These are phyloP conservation scores for Cercophora sp. DNA, from an alignment of 495 filamentous ascomycete species.

Conservation along the genomic window DNA sequence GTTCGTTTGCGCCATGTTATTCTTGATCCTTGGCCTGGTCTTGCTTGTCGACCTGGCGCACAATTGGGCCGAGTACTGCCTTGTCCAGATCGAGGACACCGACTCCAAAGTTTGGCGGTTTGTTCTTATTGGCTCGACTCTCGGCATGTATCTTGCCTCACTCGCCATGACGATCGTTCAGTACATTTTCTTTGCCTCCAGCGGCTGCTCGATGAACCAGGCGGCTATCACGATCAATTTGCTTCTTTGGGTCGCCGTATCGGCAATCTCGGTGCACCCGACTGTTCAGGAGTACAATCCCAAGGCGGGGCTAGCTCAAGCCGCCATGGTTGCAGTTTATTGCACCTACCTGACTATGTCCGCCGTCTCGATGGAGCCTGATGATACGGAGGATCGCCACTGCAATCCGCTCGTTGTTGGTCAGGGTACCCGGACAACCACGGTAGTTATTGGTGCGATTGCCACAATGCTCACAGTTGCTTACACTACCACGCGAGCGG, in stretches of 20 bases:
- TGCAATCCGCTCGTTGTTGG: constrained; percentile 94
- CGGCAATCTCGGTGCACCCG: constrained; percentile 83
- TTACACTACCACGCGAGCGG: constrained; percentile 94
- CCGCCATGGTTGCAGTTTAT: constrained; percentile 95
- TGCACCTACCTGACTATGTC: constrained; percentile 99
- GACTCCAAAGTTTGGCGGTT: constrained; percentile 82
- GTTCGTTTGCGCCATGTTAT: constrained; percentile 83
- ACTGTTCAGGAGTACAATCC: constrained; percentile 87
- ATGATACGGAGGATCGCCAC: constrained; percentile 64
- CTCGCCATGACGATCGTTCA: constrained; percentile 92
- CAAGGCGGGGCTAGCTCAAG: constrained; percentile 89
- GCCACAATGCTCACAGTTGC: constrained; percentile 96
- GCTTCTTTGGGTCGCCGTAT: constrained; percentile 75
- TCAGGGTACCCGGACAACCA: constrained; percentile 82
- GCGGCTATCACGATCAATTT: constrained; percentile 75
- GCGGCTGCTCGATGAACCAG: constrained; percentile 92
- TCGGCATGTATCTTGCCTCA: constrained; percentile 89
- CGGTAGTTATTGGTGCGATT: constrained; percentile 85
- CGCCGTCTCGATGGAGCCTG: constrained; percentile 96
- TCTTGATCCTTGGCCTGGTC: constrained; percentile 87
- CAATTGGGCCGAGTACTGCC: constrained; percentile 95
- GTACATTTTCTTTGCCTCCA: constrained; percentile 91
- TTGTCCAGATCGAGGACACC: constrained; percentile 84
- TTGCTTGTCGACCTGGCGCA: constrained; percentile 94
- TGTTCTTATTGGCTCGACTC: constrained; percentile 83